Evolutionary conservation across 768 basidiomycete species (phyloP), one percentile per base, ranked within the genome.

Genomic region (Lactarius quietus): DNA sequence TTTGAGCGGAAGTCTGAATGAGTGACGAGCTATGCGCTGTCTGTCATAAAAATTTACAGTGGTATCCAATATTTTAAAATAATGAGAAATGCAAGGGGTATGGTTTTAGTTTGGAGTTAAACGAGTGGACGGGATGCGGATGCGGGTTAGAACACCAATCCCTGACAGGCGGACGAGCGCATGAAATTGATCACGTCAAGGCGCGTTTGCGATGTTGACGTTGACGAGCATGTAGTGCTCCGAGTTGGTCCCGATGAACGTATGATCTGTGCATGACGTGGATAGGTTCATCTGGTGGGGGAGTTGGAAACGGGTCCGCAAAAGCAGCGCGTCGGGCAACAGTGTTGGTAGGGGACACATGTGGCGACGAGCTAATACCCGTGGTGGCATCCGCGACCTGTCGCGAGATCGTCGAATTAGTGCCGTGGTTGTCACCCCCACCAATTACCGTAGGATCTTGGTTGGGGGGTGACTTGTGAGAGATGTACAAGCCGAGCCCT

Each of bases 291-390:
- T 48, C 14, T 54, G 70, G 15, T 2, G 45, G 18, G 7, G 72
- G 61, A 52, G 65, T 62, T 60, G 68, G 65, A 26, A 69, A 70
- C n/a, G 72, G 67, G 51, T 67, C 69, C 35, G 73, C 68, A 6
- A 70, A 56, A 20, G 29, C 15, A 38, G 66, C 63, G 62, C 81
- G 81, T 55, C 79, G 77, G 31, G 77, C 81, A 62, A 89, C 77
- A 6, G 87, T 89, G 71, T 80, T 76, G 10, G 88, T 90, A 15
- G 88, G 88, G 7, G 81, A 79, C 39, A 90, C 86, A 69, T 82
- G 80, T 63, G 75, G 71, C 23, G 74, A 71, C 15, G 73, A 73
- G 45, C 3, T 67, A 26, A 23, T n/a, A n/a, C n/a, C 65, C 15
- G 62, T 67, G 18, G 39, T 61, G 14, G 31, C 43, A n/a, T 51